Evolutionary conservation across 805 yeast species (phyloP).

Genomic region (Ogataea siamensis): DNA sequence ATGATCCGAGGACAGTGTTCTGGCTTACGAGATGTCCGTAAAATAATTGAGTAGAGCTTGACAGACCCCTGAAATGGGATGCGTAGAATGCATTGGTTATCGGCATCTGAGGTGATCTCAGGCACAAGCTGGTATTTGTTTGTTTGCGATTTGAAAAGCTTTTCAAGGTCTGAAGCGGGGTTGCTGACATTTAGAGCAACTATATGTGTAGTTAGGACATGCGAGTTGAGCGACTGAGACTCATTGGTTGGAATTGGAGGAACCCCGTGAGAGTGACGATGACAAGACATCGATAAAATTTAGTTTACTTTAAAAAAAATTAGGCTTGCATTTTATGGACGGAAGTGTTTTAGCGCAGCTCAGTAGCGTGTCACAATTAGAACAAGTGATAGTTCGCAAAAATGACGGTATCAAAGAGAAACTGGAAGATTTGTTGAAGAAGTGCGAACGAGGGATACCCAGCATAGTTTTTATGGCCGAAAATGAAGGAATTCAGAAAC

Average conservation of each 20-base stretch:
- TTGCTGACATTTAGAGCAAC: slow-evolving; percentile 62
- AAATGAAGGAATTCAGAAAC: slow-evolving; percentile 29
- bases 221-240: slow-evolving; percentile 62
- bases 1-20: slow-evolving; percentile 67
- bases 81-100: slow-evolving; percentile 71
- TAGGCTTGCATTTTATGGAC: not conserved
- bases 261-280: slow-evolving; percentile 41
- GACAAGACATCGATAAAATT: slow-evolving; percentile 14
- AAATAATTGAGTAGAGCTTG: slow-evolving; percentile 67
- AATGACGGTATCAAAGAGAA: slow-evolving; percentile 26
- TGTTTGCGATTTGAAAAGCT: slow-evolving; percentile 53
- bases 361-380: slow-evolving; percentile 3
- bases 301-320: not conserved
- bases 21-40: slow-evolving; percentile 60
- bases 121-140: slow-evolving; percentile 48
- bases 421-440: slow-evolving; percentile 18
- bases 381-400: slow-evolving; percentile 23
- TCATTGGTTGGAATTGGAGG: slow-evolving; percentile 71
- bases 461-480: slow-evolving; percentile 19
- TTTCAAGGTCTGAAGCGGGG: slow-evolving; percentile 44
- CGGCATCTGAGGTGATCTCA: slow-evolving; percentile 61
- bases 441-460: slow-evolving; percentile 9
- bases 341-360: not conserved
- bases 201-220: slow-evolving; percentile 59
- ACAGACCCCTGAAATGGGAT: slow-evolving; percentile 74